These are phyloP conservation scores for Solanum lycopersicoides DNA, from an alignment of 257 asterid genomes.

Conservation along the genomic window DNA sequence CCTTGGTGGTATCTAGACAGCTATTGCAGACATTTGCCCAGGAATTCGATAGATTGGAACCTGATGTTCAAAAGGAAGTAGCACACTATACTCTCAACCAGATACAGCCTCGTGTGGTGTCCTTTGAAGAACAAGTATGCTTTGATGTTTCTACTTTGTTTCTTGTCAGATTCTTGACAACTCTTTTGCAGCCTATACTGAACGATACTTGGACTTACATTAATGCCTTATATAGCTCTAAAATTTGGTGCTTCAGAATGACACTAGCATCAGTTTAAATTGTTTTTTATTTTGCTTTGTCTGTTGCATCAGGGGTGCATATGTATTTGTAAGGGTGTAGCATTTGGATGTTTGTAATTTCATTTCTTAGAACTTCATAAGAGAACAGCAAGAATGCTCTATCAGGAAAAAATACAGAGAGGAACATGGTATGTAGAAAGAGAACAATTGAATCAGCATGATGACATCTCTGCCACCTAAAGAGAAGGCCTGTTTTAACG, in stretches of 20 bases:
- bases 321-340: not conserved
- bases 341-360: not conserved
- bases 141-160: not conserved
- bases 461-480: not conserved
- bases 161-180: not conserved
- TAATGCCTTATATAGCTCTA: not conserved
- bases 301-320: not conserved
- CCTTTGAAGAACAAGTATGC: constrained; percentile 89
- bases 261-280: not conserved
- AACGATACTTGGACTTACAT: not conserved
- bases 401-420: not conserved
- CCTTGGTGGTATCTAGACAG: constrained; percentile 94
- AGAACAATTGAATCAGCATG: not conserved
- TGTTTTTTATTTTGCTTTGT: not conserved
- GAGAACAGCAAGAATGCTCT: not conserved
- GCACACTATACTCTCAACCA: constrained; percentile 84
- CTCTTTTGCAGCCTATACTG: not conserved
- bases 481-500: not conserved
- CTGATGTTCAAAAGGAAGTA: constrained; percentile 84
- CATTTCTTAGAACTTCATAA: not conserved
- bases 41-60: constrained; percentile 77
- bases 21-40: constrained; percentile 88
- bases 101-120: constrained; percentile 93
- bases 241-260: not conserved
- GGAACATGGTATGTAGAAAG: not conserved